These are phyloP conservation scores for Curvularia eragrostidis DNA, from an alignment of 2,329 filamentous ascomycete genomes.

Conservation along the genomic window DNA sequence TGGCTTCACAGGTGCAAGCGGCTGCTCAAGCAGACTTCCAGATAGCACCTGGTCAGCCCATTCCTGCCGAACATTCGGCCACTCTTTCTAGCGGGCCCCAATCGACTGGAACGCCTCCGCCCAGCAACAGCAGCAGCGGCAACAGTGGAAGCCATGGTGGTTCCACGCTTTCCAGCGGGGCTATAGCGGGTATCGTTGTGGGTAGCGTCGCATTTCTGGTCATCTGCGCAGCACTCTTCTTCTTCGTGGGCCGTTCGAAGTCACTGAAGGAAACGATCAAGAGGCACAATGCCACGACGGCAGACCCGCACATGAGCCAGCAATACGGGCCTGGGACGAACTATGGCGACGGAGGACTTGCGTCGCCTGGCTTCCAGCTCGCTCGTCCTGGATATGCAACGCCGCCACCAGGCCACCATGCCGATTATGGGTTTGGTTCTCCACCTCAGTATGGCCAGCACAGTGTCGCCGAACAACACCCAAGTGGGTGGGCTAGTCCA, in stretches of 20 bases:
- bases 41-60: slow-evolving; percentile 50
- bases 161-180: slow-evolving; percentile 46
- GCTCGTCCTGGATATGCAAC: slow-evolving; percentile 11
- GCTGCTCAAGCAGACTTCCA: slow-evolving; percentile 35
- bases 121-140: slow-evolving; percentile 1
- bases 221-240: slow-evolving; percentile 66
- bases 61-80: slow-evolving; percentile 48
- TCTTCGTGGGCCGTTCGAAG: slow-evolving; percentile 64
- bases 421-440: slow-evolving; percentile 21
- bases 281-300: slow-evolving; percentile 6
- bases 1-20: slow-evolving; percentile 34
- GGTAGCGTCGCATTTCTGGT: slow-evolving; percentile 68
- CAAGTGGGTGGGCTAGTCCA: slow-evolving; percentile 31
- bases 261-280: slow-evolving; percentile 36
- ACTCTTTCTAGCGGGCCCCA: slow-evolving; percentile 20
- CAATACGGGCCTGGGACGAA: slow-evolving; percentile 1
- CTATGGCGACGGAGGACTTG: slow-evolving; percentile 16
- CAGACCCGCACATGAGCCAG: slow-evolving; percentile 10
- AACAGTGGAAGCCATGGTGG: background rate
- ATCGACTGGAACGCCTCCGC: slow-evolving; percentile 9
- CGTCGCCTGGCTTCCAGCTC: slow-evolving; percentile 10
- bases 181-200: slow-evolving; percentile 63
- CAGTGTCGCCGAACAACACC: slow-evolving; percentile 32
- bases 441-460: slow-evolving; percentile 37
- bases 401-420: slow-evolving; percentile 17